Evolutionary conservation across 345 rosid genomes (phyloP), one percentile per base, ranked within the genome.

Genomic region (Populus pruinosa): DNA sequence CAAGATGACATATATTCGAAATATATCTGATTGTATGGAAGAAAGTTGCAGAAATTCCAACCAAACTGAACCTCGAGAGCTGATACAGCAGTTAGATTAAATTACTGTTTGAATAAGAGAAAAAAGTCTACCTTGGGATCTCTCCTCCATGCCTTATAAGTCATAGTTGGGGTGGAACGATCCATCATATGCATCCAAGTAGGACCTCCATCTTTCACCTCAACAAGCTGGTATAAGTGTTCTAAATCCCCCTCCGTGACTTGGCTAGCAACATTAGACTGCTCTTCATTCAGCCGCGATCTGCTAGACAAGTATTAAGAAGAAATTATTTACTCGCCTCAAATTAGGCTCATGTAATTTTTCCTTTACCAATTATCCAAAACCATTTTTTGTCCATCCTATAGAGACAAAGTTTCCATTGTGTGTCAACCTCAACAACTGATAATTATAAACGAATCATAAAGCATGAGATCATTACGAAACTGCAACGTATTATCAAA

Each of bases 111-210:
- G 25, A 72, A 38, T 59, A 63, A 49, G 17, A 53, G 25, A 10
- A 9, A 39, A 33, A 18, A 70, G 17, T 43, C 27, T 80, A 89
- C 94, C 90, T 87, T 82, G 25, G 90, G 89, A 73, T 92, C 96
- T 81, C 98, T 88, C 67, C 88, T 76, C 92, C 94, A 90, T 72
- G 97, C 96, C 76, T 90, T 90, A 81, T 90, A 94, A 67, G 76
- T 81, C 94, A 92, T 87, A 69, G 83, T 87, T 65, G 87, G 39
- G 20, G 85, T 88, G 49, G 85, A 86, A 67, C 93, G 88, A 81
- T 91, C 93, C 94, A 94, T 92, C 87, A 94, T 88, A 68, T 85
- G 86, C 75, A 77, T 84, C 96, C 98, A 92, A 47, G 88, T 38
- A 62, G 86, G 91, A 67, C 93, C 94, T 77, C 91, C 96, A 81